Evolutionary conservation across 495 filamentous ascomycete species (phyloP).

Genomic region (Neurospora sp.): DNA sequence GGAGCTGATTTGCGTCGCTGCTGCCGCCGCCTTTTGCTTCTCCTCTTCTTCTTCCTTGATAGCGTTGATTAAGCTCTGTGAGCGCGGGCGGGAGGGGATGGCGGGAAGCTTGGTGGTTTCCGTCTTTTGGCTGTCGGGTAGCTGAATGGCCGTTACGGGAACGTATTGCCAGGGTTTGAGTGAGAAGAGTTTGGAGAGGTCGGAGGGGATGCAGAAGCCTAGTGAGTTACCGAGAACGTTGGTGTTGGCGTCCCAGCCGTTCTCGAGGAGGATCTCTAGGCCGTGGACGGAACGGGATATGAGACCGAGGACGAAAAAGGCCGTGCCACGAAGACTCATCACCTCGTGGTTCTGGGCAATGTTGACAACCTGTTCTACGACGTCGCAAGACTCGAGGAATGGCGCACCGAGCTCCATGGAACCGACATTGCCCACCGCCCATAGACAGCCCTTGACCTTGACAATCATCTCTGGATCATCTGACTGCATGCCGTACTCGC

Average conservation of each 20-base stretch:
- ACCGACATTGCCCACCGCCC: conserved; percentile 96
- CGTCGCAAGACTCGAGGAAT: conserved; percentile 79
- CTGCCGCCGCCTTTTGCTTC: conserved; percentile 5
- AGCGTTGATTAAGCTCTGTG: conserved; percentile 21
- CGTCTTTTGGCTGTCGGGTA: conserved; percentile 34
- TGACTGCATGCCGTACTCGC: conserved; percentile 68
- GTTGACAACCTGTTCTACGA: conserved; percentile 70
- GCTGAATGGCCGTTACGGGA: conserved; percentile 29
- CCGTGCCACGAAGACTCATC: conserved; percentile 85
- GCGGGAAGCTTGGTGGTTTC: conserved; percentile 24
- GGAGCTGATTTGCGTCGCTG: neutral
- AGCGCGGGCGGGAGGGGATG: conserved; percentile 23
- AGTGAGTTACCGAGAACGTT: conserved; percentile 73
- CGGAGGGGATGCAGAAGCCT: conserved; percentile 73
- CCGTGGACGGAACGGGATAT: conserved; percentile 90
- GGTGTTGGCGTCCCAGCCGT: conserved; percentile 87
- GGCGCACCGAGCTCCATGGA: conserved; percentile 95
- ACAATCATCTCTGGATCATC: conserved; percentile 81
- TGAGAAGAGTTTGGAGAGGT: conserved; percentile 69
- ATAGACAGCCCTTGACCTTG: conserved; percentile 93
- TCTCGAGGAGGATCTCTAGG: conserved; percentile 72
- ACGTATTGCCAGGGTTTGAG: conserved; percentile 37
- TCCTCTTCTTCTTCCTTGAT: conserved; percentile 23
- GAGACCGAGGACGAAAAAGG: conserved; percentile 88
- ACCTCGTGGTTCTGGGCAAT: conserved; percentile 84